A percentile compares a stretch with the other conserved stretches of the same genome.
These are phyloP conservation scores for Amanita rubescens DNA, from an alignment of 768 basidiomycete species.

Conservation along the genomic window DNA sequence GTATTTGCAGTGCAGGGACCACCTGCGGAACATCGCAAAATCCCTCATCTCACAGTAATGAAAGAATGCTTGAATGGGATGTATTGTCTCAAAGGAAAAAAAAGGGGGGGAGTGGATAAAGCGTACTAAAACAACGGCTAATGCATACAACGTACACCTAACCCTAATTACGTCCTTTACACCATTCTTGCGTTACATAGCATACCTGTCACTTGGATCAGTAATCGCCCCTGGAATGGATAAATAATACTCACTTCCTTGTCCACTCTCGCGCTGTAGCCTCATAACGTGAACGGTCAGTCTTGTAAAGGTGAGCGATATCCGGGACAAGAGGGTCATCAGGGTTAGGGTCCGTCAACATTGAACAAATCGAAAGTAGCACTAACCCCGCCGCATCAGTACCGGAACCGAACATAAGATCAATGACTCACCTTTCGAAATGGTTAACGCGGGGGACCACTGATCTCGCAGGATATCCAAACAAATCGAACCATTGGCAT, in stretches of 20 bases:
- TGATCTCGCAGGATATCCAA: constrained; percentile 98
- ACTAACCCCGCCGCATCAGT: constrained; percentile 40
- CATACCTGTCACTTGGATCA: constrained; percentile 26
- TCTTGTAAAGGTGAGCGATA: constrained; percentile 99
- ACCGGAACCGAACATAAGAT: constrained; percentile 1
- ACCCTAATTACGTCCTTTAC: constrained; percentile 21
- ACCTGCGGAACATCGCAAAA: neutral
- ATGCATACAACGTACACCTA: constrained; percentile 15
- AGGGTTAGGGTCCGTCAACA: constrained; percentile 98
- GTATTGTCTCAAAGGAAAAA: constrained; percentile 5
- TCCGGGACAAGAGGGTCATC: constrained; percentile 99
- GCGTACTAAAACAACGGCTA: constrained; percentile 9
- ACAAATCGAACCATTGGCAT: constrained; percentile 98
- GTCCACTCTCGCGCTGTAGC: constrained; percentile 99
- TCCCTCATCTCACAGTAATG: neutral
- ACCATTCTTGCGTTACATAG: constrained; percentile 42
- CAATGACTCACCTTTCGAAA: constrained; percentile 77
- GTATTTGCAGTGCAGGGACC: neutral
- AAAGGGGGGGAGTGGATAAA: neutral
- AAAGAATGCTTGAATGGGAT: constrained; percentile 2
- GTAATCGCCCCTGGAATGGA: too few relatives aligned
- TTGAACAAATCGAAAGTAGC: constrained; percentile 95
- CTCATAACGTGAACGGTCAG: constrained; percentile 94
- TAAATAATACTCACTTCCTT: constrained; percentile 85
- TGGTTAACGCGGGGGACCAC: constrained; percentile 98